A percentile compares a stretch with the other conserved stretches of the same genome.
phyloP scores from a whole-genome alignment of 345 rosid species.

The Conringia planisiliqua region DNA sequence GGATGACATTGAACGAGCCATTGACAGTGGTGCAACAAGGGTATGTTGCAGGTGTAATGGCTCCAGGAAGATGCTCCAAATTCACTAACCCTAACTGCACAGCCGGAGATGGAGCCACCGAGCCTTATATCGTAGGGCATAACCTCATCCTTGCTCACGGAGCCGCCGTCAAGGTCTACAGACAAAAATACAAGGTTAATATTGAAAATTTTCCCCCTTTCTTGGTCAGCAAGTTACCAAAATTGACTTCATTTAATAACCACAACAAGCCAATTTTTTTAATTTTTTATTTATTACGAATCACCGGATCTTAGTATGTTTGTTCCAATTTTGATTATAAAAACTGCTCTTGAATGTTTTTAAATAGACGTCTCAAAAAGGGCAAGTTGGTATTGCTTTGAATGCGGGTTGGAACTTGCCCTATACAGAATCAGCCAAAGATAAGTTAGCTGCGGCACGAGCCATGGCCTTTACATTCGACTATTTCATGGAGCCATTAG shows the following conservation, averaged over 20 bases:
- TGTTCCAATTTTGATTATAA: not conserved
- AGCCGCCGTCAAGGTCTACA: not conserved
- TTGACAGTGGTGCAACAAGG: constrained; percentile 12
- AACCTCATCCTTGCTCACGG: not conserved
- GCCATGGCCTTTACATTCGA: constrained; percentile 3
- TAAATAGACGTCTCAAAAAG: not conserved
- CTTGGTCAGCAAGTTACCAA: not conserved
- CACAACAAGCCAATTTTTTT: no score
- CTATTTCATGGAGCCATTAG: constrained; percentile 8
- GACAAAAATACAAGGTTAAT: not conserved
- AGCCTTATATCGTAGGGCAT: constrained; percentile 6
- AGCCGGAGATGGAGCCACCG: constrained; percentile 1
- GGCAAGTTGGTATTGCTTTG: not conserved
- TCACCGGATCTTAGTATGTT: not conserved
- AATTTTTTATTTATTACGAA: no score
- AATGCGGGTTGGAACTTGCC: constrained; percentile 10
- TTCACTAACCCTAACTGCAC: not conserved
- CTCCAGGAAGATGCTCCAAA: constrained; percentile 4
- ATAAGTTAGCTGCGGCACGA: not conserved
- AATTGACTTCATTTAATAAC: not conserved
- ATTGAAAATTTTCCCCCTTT: not conserved
- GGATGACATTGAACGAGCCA: constrained; percentile 3
- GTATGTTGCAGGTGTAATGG: constrained; percentile 6
- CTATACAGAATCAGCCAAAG: not conserved
- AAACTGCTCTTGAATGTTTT: not conserved